Evolutionary conservation across 768 basidiomycete genomes (phyloP).

Genomic region (Chalciporus piperatus): DNA sequence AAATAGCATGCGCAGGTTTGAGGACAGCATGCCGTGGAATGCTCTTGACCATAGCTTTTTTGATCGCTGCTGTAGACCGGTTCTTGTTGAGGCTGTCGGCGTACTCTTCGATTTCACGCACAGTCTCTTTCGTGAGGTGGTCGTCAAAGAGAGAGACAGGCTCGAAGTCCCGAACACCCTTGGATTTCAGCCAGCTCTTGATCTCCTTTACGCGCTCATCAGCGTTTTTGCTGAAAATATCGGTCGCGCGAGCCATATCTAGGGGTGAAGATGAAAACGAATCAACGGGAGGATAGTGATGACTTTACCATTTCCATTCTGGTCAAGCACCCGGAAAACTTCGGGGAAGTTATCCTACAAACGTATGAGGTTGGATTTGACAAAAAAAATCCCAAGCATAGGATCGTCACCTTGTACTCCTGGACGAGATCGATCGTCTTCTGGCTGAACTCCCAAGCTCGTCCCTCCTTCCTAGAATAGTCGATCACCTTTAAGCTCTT

Average conservation of each 20-base stretch:
- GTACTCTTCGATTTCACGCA: slow-evolving; percentile 72
- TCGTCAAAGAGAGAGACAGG: slow-evolving; percentile 91
- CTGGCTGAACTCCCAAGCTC: slow-evolving; percentile 92
- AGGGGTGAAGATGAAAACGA: slow-evolving; percentile 4
- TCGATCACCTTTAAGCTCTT: slow-evolving; percentile 92
- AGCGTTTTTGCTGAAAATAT: slow-evolving; percentile 56
- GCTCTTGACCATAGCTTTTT: slow-evolving; percentile 89
- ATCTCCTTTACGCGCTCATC: slow-evolving; percentile 75
- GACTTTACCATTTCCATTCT: slow-evolving; percentile 61
- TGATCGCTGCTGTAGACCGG: slow-evolving; percentile 64
- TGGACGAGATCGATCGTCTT: slow-evolving; percentile 76
- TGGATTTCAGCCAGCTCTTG: slow-evolving; percentile 80
- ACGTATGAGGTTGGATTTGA: background rate
- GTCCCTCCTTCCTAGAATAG: slow-evolving; percentile 81
- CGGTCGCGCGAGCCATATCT: slow-evolving; percentile 72
- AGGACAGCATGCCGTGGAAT: slow-evolving; percentile 92
- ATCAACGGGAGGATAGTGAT: background rate
- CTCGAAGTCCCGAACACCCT: slow-evolving; percentile 88
- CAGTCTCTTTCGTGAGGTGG: slow-evolving; percentile 87
- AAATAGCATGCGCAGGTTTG: slow-evolving; percentile 87
- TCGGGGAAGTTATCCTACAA: slow-evolving; percentile 76
- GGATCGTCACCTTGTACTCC: slow-evolving; percentile 68
- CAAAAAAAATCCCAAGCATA: too few relatives aligned
- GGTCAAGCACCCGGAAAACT: slow-evolving; percentile 70
- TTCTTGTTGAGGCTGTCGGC: slow-evolving; percentile 65